phyloP scores from a whole-genome alignment of 176 grass and related monocot species.

The Leersia perrieri region DNA sequence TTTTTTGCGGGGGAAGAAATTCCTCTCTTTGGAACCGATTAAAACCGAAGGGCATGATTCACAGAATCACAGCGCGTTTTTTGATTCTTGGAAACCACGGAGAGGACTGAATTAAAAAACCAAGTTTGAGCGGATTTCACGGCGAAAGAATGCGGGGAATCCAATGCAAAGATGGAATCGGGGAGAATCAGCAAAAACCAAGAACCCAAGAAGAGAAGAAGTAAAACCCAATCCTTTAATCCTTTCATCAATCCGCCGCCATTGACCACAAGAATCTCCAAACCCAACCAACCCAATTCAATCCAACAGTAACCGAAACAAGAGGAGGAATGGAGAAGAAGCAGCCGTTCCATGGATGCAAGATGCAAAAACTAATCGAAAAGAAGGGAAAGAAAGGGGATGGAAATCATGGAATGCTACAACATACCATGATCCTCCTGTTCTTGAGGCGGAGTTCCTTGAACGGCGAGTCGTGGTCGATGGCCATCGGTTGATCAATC shows the following conservation, averaged over 20 bases:
- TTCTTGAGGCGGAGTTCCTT: conserved; percentile 71
- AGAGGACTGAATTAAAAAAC: background rate
- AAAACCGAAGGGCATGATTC: no score
- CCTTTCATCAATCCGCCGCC: background rate
- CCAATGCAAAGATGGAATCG: background rate
- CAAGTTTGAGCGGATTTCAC: background rate
- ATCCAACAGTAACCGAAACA: conserved; percentile 1
- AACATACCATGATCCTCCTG: conserved; percentile 65
- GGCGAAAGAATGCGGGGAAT: background rate
- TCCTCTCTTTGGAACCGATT: background rate
- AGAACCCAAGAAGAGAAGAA: background rate
- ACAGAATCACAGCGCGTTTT: background rate
- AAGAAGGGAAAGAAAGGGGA: background rate
- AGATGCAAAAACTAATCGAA: background rate
- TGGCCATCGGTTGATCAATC: conserved; percentile 37
- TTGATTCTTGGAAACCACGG: background rate
- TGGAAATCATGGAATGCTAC: background rate
- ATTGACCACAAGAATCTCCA: conserved; percentile 11
- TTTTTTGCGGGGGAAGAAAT: no score
- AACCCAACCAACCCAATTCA: background rate
- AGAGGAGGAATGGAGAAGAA: background rate
- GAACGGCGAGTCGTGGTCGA: conserved; percentile 71
- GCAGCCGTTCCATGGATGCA: background rate
- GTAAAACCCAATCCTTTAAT: background rate
- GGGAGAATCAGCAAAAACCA: background rate